Evolutionary conservation across 2,329 filamentous ascomycete species (phyloP).

Genomic region (Coniochaeta pulveracea): DNA sequence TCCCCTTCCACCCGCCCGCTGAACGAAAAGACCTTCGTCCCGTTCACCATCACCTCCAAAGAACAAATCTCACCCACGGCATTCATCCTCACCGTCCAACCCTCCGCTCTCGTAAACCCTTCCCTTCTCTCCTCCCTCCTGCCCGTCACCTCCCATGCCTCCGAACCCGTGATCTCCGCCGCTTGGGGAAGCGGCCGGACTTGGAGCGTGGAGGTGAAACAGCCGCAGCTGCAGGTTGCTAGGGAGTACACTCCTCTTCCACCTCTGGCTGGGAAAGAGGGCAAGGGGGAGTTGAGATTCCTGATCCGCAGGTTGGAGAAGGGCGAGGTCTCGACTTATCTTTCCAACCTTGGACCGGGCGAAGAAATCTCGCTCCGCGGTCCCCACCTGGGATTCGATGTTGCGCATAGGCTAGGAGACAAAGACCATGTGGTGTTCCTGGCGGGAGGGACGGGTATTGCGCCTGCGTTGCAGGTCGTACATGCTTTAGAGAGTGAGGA

Average conservation of each 20-base stretch:
- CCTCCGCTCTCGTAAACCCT: constrained; percentile 14
- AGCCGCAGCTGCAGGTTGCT: constrained; percentile 87
- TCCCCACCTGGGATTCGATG: constrained; percentile 58
- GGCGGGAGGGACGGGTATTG: constrained; percentile 86
- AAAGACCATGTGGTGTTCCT: constrained; percentile 56
- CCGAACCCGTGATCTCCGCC: constrained; percentile 10
- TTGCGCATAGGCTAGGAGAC: constrained; percentile 22
- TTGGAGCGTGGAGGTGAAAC: constrained; percentile 88
- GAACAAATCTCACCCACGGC: constrained; percentile 55
- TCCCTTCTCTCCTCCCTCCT: background rate
- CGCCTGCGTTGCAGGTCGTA: constrained; percentile 75
- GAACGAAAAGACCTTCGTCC: constrained; percentile 49
- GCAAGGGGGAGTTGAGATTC: constrained; percentile 45
- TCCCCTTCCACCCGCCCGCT: too few relatives aligned
- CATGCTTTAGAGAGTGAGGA: constrained; percentile 31
- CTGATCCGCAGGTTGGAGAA: constrained; percentile 67
- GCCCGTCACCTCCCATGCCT: constrained; percentile 11
- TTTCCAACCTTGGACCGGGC: constrained; percentile 53
- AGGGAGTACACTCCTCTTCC: constrained; percentile 86
- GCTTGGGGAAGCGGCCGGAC: background rate
- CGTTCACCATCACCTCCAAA: constrained; percentile 52
- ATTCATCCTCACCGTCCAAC: constrained; percentile 55
- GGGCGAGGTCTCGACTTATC: constrained; percentile 79
- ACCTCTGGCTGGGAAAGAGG: constrained; percentile 16
- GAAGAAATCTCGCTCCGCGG: constrained; percentile 66